Conservation (phyloP, 768 basidiomycete genomes). For the Rhodosporidiobolus odoratus region DNA sequence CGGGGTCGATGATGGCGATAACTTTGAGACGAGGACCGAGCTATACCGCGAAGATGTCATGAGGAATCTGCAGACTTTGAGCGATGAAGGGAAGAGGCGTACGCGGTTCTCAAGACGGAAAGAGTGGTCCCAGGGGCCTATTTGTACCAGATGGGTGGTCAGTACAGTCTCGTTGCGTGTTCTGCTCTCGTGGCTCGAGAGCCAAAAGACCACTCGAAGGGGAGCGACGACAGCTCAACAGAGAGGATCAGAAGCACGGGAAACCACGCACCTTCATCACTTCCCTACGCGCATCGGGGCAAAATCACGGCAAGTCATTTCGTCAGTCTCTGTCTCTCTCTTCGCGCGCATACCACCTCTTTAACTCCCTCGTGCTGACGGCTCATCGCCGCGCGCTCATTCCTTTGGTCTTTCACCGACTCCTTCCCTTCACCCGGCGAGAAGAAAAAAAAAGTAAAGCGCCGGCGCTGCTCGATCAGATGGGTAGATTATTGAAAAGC, state of each 20-base stretch:
- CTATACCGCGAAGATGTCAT: conserved; percentile 62
- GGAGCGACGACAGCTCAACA: not conserved
- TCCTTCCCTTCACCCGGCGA: not conserved
- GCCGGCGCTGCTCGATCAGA: not conserved
- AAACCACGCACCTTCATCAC: conserved; percentile 4
- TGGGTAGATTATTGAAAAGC: not conserved
- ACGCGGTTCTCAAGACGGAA: conserved; percentile 49
- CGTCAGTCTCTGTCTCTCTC: conserved; percentile 38
- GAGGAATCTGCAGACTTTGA: not conserved
- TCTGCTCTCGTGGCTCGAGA: not conserved
- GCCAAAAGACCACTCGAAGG: not conserved
- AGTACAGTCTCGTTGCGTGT: too few relatives aligned
- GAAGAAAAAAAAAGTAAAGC: not conserved
- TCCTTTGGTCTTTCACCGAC: too few relatives aligned
- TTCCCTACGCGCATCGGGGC: not conserved
- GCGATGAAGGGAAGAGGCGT: not conserved
- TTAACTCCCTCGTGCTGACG: not conserved
- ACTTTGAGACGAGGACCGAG: conserved; percentile 94
- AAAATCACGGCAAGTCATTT: not conserved
- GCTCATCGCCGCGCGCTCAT: too few relatives aligned
- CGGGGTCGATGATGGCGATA: conserved; percentile 88
- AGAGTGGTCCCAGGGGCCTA: conserved; percentile 47
- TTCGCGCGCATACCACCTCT: not conserved
- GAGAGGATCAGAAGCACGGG: not conserved
- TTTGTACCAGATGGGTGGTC: not conserved